Evolutionary conservation across 176 grass and related monocot genomes (phyloP).

Genomic region (Avena insularis): DNA sequence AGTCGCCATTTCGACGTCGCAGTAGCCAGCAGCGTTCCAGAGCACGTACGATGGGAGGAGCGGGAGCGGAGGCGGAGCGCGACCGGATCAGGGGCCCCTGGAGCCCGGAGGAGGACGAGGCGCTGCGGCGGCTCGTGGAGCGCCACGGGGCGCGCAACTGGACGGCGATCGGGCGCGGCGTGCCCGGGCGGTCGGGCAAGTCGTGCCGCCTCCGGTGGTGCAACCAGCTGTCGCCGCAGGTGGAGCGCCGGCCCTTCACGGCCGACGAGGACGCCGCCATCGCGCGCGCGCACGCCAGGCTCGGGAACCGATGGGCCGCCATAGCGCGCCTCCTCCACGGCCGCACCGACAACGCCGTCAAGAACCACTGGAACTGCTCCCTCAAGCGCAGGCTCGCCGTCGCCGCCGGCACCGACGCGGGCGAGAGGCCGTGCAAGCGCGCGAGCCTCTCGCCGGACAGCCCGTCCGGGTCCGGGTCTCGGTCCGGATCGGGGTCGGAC

Average conservation of each 20-base stretch:
- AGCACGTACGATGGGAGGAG: neutral
- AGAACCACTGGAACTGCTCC: slow-evolving; percentile 99
- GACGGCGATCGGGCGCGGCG: slow-evolving; percentile 85
- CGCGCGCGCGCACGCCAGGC: slow-evolving; percentile 59
- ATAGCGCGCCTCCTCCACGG: slow-evolving; percentile 86
- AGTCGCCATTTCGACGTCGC: neutral
- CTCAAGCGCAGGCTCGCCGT: slow-evolving; percentile 75
- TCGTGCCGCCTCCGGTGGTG: slow-evolving; percentile 97
- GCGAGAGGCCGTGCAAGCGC: slow-evolving; percentile 48
- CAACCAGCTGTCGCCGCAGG: slow-evolving; percentile 91
- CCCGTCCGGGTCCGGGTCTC: slow-evolving; percentile 51
- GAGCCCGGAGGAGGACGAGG: slow-evolving; percentile 91
- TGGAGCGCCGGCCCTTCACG: slow-evolving; percentile 93
- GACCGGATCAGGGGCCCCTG: slow-evolving; percentile 80
- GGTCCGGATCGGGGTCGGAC: slow-evolving; percentile 49
- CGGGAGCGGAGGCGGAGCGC: slow-evolving; percentile 25
- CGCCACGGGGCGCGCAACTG: slow-evolving; percentile 88
- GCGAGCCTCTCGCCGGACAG: slow-evolving; percentile 58
- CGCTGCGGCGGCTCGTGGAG: slow-evolving; percentile 75
- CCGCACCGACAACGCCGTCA: slow-evolving; percentile 97
- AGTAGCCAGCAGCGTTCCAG: neutral
- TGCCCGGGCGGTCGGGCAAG: slow-evolving; percentile 77
- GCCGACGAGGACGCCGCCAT: slow-evolving; percentile 75
- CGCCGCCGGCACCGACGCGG: too few relatives aligned
- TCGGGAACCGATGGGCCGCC: slow-evolving; percentile 91